A percentile compares a stretch with the other conserved stretches of the same genome.
phyloP scores from a whole-genome alignment of 306 rosid genomes.

The Astragalus membranaceus region DNA sequence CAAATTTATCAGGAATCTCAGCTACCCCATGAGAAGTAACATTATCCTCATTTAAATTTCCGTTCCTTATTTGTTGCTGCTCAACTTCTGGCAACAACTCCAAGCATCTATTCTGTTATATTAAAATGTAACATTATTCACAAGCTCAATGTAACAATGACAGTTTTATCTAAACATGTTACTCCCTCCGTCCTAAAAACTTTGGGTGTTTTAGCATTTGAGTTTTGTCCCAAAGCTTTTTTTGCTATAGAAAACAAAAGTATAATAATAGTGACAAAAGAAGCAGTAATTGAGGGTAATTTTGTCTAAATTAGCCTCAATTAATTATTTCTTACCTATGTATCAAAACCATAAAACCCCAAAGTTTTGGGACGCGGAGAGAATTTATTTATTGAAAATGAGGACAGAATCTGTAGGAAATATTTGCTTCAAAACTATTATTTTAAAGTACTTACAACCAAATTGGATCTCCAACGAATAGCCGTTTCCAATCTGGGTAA shows the following conservation, averaged over 20 bases:
- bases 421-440: not conserved
- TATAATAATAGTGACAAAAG: too few relatives aligned
- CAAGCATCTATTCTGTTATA: slow-evolving; percentile 74
- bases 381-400: not conserved
- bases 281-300: too few relatives aligned
- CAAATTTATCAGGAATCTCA: slow-evolving; percentile 37
- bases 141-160: not conserved
- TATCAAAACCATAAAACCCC: too few relatives aligned
- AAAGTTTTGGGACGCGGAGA: too few relatives aligned
- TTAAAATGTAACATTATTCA: slow-evolving; percentile 20
- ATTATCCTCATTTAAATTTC: slow-evolving; percentile 39
- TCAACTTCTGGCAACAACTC: slow-evolving; percentile 85
- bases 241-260: too few relatives aligned
- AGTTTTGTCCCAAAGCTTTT: too few relatives aligned
- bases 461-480: slow-evolving; percentile 63
- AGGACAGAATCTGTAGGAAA: not conserved
- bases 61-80: slow-evolving; percentile 53
- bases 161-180: not conserved
- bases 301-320: too few relatives aligned
- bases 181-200: not conserved
- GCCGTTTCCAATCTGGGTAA: slow-evolving; percentile 49
- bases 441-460: slow-evolving; percentile 68
- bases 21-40: slow-evolving; percentile 36
- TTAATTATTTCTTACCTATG: too few relatives aligned
- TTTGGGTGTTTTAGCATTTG: too few relatives aligned